These are phyloP conservation scores for Candida jianshihensis DNA, from an alignment of 805 yeast species.

Conservation along the genomic window DNA sequence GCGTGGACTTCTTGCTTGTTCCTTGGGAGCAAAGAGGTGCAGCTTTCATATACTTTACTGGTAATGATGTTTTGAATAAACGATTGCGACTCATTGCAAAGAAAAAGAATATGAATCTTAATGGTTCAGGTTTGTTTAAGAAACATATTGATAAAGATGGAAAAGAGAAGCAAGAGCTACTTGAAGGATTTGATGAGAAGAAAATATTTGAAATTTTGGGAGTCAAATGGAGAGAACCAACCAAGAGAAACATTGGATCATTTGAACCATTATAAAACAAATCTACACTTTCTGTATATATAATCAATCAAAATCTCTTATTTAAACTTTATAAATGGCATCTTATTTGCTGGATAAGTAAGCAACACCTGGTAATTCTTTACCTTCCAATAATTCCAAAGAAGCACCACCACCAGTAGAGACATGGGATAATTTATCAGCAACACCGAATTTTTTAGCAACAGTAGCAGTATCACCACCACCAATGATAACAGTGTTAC, in stretches of 20 bases:
- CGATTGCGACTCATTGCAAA: slow-evolving; percentile 36
- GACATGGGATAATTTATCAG: slow-evolving; percentile 94
- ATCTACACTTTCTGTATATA: background rate
- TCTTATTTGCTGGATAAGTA: slow-evolving; percentile 74
- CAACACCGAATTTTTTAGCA: slow-evolving; percentile 96
- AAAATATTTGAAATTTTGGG: slow-evolving; percentile 39
- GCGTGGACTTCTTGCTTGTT: slow-evolving; percentile 45
- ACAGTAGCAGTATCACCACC: slow-evolving; percentile 99
- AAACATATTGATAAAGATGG: slow-evolving; percentile 7
- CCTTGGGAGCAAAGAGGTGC: slow-evolving; percentile 42
- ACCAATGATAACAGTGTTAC: slow-evolving; percentile 89
- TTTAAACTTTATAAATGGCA: too few species aligned
- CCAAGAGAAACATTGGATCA: slow-evolving; percentile 21
- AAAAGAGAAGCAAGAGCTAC: slow-evolving; percentile 13
- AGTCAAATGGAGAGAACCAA: slow-evolving; percentile 26
- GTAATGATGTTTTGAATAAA: slow-evolving; percentile 46
- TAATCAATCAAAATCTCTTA: background rate
- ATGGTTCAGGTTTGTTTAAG: slow-evolving; percentile 36
- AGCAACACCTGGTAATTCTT: slow-evolving; percentile 95
- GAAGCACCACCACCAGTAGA: slow-evolving; percentile 99
- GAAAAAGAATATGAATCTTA: slow-evolving; percentile 31
- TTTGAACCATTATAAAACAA: background rate
- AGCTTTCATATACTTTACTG: slow-evolving; percentile 45
- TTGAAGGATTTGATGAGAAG: slow-evolving; percentile 39
- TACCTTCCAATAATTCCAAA: slow-evolving; percentile 96